Percentiles rank a stretch among this genome's conserved stretches.
Conservation (phyloP, 2,329 filamentous ascomycete genomes). For the Chaetoscypha palmicola region DNA sequence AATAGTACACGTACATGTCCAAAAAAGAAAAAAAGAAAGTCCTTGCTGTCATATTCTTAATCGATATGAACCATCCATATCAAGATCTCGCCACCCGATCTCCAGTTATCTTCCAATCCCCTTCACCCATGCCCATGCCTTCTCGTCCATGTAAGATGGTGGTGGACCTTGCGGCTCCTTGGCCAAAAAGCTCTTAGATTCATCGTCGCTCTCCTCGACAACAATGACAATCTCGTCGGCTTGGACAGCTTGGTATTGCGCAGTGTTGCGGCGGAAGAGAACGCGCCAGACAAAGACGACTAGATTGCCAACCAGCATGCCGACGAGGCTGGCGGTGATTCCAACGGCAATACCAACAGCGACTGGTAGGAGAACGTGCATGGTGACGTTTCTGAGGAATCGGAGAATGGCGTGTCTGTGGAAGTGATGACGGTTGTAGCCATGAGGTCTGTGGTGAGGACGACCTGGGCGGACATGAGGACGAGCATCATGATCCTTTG, state of each 20-base stretch:
- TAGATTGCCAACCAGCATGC: constrained; percentile 58
- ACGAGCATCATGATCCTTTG: constrained; percentile 20
- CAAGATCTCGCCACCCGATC: not conserved
- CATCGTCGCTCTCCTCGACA: constrained; percentile 18
- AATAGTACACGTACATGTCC: not conserved
- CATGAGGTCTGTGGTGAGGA: constrained; percentile 18
- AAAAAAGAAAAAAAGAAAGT: not conserved
- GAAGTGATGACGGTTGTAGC: constrained; percentile 30
- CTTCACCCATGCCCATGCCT: not conserved
- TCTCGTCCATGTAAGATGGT: constrained; percentile 22
- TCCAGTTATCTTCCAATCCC: not conserved
- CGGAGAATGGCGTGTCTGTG: constrained; percentile 37
- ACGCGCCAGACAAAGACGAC: constrained; percentile 52
- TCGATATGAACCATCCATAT: not conserved
- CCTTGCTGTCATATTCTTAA: not conserved
- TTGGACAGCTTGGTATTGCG: constrained; percentile 18
- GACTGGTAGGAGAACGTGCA: constrained; percentile 60
- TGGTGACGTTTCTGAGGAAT: constrained; percentile 48
- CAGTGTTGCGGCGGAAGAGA: constrained; percentile 40
- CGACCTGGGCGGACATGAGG: constrained; percentile 16
- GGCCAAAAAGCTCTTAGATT: constrained; percentile 22
- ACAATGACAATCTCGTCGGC: constrained; percentile 17
- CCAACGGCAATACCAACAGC: constrained; percentile 63
- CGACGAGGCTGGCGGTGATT: constrained; percentile 58
- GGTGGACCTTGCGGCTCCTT: constrained; percentile 22